Conservation (phyloP, 2,329 filamentous ascomycete species). For the Aspergillus bombycis region DNA sequence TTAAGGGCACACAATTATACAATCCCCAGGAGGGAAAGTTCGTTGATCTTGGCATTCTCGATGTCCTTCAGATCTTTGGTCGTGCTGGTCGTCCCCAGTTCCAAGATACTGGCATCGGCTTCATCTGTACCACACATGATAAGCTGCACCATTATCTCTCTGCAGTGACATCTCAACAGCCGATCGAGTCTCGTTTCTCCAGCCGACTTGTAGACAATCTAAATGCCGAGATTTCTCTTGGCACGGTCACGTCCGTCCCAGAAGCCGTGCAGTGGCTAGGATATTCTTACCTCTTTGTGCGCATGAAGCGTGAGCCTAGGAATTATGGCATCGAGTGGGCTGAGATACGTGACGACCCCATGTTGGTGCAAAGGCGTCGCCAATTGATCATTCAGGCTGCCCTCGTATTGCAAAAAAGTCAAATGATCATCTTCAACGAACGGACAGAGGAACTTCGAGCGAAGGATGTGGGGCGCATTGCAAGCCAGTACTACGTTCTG, state of each 20-base stretch:
- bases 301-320: constrained; percentile 90
- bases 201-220: constrained; percentile 93
- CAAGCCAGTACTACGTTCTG: constrained; percentile 94
- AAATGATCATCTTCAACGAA: constrained; percentile 99
- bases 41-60: constrained; percentile 91
- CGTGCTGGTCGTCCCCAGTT: constrained; percentile 97
- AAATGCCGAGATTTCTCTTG: constrained; percentile 90
- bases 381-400: constrained; percentile 89
- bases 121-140: constrained; percentile 96
- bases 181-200: constrained; percentile 96
- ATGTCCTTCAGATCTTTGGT: constrained; percentile 97
- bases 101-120: constrained; percentile 95
- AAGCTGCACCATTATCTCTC: constrained; percentile 88
- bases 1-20: constrained; percentile 97
- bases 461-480: constrained; percentile 95
- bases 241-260: constrained; percentile 89
- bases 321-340: constrained; percentile 95
- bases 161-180: constrained; percentile 92
- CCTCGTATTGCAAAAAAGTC: constrained; percentile 81
- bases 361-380: constrained; percentile 80
- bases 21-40: constrained; percentile 96
- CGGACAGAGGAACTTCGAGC: constrained; percentile 87
- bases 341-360: constrained; percentile 85
- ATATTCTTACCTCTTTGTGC: constrained; percentile 95
- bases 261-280: constrained; percentile 97